Evolutionary conservation across 805 yeast species (phyloP).

Genomic region (Lachancea meyersii): DNA sequence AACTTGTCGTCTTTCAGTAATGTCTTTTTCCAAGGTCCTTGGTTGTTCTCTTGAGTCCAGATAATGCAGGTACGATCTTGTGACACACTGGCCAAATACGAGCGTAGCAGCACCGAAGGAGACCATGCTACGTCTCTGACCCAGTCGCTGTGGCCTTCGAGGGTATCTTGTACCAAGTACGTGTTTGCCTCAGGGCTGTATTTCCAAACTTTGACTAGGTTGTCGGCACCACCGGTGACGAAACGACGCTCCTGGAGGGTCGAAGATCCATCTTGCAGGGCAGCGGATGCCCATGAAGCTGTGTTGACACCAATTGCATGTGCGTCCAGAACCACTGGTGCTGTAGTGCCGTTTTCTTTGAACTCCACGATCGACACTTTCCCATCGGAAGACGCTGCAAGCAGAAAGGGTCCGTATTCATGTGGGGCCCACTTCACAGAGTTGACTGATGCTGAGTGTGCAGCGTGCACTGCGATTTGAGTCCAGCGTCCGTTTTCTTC

Average conservation of each 20-base stretch:
- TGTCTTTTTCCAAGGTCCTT: conserved; percentile 75
- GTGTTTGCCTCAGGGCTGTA: conserved; percentile 49
- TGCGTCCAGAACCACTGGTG: conserved; percentile 54
- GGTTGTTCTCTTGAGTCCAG: conserved; percentile 78
- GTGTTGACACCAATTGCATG: conserved; percentile 93
- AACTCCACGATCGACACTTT: conserved; percentile 85
- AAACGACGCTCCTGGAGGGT: conserved; percentile 56
- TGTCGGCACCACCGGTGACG: conserved; percentile 94
- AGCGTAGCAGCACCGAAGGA: conserved; percentile 76
- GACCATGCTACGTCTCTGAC: conserved; percentile 99
- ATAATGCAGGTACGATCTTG: conserved; percentile 92
- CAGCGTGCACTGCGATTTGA: conserved; percentile 76
- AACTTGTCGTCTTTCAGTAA: conserved; percentile 70
- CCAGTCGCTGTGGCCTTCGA: conserved; percentile 96
- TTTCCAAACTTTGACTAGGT: conserved; percentile 87
- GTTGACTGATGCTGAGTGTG: conserved; percentile 91
- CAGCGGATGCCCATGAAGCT: conserved; percentile 86
- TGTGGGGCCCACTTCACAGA: conserved; percentile 96
- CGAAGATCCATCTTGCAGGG: conserved; percentile 30
- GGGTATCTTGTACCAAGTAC: conserved; percentile 65
- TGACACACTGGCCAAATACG: conserved; percentile 93
- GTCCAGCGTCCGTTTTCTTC: conserved; percentile 88
- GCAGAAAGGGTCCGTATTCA: conserved; percentile 86
- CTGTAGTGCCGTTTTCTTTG: conserved; percentile 77
- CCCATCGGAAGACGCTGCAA: conserved; percentile 93